Conservation (phyloP, 345 rosid genomes). For the Mallotus nudiflorus region DNA sequence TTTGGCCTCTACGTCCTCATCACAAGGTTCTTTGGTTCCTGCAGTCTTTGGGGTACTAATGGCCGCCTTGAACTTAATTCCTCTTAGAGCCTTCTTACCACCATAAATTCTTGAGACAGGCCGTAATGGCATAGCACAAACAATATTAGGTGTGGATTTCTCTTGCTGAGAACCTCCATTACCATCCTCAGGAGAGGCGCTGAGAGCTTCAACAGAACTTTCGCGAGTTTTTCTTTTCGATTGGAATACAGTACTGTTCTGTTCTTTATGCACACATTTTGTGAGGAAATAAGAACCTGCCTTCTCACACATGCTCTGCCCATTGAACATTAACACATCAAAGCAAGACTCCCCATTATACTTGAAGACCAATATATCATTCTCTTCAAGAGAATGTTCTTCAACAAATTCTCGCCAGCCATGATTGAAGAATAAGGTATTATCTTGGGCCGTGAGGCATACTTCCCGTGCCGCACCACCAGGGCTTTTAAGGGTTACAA, state of each 20-base stretch:
- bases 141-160: slow-evolving; percentile 17
- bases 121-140: not conserved
- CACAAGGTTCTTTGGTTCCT: slow-evolving; percentile 8
- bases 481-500: slow-evolving; percentile 67
- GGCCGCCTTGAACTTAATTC: slow-evolving; percentile 6
- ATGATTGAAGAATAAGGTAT: slow-evolving; percentile 39
- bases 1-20: slow-evolving; percentile 24
- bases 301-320: slow-evolving; percentile 65
- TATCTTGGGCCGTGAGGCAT: slow-evolving; percentile 39
- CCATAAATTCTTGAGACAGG: slow-evolving; percentile 13
- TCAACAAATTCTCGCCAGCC: slow-evolving; percentile 71
- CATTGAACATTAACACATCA: slow-evolving; percentile 63
- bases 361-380: slow-evolving; percentile 69
- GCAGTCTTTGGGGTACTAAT: not conserved
- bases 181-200: slow-evolving; percentile 20
- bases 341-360: slow-evolving; percentile 64
- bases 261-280: slow-evolving; percentile 41
- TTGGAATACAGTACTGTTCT: slow-evolving; percentile 23
- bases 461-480: slow-evolving; percentile 58
- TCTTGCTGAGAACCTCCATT: slow-evolving; percentile 26
- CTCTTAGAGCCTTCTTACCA: slow-evolving; percentile 14
- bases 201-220: slow-evolving; percentile 26
- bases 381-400: slow-evolving; percentile 52
- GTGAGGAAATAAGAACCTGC: slow-evolving; percentile 58
- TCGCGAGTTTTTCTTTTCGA: slow-evolving; percentile 28